Evolutionary conservation across 352 stramenopile genomes (phyloP).

Genomic region (Phytophthora tentaculata): DNA sequence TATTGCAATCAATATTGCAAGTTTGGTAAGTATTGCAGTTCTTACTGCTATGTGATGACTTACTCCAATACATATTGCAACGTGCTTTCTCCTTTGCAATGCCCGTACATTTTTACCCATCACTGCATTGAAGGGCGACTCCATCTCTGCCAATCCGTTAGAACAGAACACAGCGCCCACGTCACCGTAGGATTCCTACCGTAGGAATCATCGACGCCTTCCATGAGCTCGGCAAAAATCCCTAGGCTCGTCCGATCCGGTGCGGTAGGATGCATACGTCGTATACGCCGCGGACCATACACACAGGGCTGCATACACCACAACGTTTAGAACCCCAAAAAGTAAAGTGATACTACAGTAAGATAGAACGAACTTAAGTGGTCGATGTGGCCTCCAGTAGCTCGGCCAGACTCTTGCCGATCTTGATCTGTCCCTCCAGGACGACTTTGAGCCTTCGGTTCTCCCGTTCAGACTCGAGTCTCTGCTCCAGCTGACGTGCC

Average conservation of each 20-base stretch:
- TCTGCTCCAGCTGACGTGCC: constrained; percentile 45
- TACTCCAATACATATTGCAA: too few relatives aligned
- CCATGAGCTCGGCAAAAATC: constrained; percentile 46
- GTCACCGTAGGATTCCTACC: too few relatives aligned
- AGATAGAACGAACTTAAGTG: constrained; percentile 15
- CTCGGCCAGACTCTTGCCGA: constrained; percentile 58
- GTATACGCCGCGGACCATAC: constrained; percentile 24
- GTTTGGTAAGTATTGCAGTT: too few relatives aligned
- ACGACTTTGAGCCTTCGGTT: constrained; percentile 60
- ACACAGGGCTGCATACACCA: constrained; percentile 45
- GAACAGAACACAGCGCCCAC: constrained; percentile 44
- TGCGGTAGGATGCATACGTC: constrained; percentile 34
- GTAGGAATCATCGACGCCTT: constrained; percentile 44
- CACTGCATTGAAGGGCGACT: constrained; percentile 39
- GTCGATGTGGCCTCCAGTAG: constrained; percentile 42
- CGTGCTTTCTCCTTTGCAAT: too few relatives aligned
- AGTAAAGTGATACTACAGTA: background rate
- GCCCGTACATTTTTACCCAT: too few relatives aligned
- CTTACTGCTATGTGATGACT: too few relatives aligned
- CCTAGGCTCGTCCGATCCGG: constrained; percentile 33
- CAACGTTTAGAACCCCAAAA: too few relatives aligned
- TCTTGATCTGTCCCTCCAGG: constrained; percentile 69
- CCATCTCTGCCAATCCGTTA: constrained; percentile 36
- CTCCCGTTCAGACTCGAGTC: constrained; percentile 58
- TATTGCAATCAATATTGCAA: too few relatives aligned